phyloP scores from a whole-genome alignment of 208 protist genomes.

The Angomonas deanei region DNA sequence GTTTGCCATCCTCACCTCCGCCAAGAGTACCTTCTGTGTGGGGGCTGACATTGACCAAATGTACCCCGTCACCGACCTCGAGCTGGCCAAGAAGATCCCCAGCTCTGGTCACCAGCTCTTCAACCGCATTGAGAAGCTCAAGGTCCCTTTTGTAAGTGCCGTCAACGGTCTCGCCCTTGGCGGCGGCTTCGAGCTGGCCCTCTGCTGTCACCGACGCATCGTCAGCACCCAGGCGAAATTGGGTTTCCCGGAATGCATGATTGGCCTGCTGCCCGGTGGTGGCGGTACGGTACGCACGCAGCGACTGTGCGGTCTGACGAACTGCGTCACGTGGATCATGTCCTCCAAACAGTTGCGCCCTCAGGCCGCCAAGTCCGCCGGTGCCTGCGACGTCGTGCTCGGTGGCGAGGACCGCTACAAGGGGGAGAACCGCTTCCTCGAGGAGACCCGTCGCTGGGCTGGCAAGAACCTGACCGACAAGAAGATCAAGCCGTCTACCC shows the following conservation, averaged over 20 bases:
- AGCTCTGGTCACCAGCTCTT: conserved; percentile 51
- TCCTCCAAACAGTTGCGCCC: conserved; percentile 68
- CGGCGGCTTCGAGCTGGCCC: conserved; percentile 92
- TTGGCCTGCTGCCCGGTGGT: conserved; percentile 92
- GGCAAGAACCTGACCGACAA: conserved; percentile 53
- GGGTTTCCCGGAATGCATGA: conserved; percentile 87
- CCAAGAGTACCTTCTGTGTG: conserved; percentile 80
- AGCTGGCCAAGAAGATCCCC: conserved; percentile 27
- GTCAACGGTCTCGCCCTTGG: conserved; percentile 93
- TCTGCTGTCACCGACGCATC: conserved; percentile 91
- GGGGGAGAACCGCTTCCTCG: conserved; percentile 71
- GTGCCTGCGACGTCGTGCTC: conserved; percentile 59
- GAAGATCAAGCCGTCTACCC: conserved; percentile 30
- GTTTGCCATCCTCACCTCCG: conserved; percentile 59
- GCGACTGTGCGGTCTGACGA: conserved; percentile 82
- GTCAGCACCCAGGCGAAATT: conserved; percentile 50
- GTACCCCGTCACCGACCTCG: conserved; percentile 62
- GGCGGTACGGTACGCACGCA: conserved; percentile 95
- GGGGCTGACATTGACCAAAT: conserved; percentile 76
- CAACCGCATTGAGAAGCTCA: conserved; percentile 50
- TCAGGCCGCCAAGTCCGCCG: conserved; percentile 69
- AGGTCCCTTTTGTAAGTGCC: conserved; percentile 87
- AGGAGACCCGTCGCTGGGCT: conserved; percentile 53
- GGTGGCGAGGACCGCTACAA: conserved; percentile 41
- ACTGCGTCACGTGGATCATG: conserved; percentile 87